Evolutionary conservation across 192 early-diverging fungal species (phyloP).

Genomic region (Gonapodya prolifera): DNA sequence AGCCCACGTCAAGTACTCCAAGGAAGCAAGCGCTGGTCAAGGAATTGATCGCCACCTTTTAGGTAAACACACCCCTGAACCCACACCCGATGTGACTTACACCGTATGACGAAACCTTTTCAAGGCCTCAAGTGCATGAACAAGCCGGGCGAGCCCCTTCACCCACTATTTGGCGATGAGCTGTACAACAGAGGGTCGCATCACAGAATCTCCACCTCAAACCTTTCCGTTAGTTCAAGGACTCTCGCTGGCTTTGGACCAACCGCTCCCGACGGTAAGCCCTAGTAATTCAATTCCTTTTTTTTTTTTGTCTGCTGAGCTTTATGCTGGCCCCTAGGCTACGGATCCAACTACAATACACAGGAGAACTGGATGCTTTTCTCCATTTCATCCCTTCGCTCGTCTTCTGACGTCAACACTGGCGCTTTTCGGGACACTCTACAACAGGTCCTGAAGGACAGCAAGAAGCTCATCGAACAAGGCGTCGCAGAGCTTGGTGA

Average conservation of each 20-base stretch:
- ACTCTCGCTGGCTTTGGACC: not conserved
- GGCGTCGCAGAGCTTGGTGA: not conserved
- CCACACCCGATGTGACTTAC: too few species aligned
- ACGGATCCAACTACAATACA: not conserved
- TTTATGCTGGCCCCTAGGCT: not conserved
- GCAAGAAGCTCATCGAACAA: not conserved
- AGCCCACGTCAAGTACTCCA: conserved; percentile 71
- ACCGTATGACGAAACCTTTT: too few species aligned
- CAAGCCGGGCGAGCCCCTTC: not conserved
- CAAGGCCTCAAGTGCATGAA: not conserved
- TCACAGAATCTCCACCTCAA: conserved; percentile 1
- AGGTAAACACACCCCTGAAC: too few species aligned
- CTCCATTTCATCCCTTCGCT: not conserved
- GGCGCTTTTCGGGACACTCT: not conserved
- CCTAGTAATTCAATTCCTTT: not conserved
- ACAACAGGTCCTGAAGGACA: not conserved
- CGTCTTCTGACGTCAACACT: not conserved
- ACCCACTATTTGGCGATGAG: not conserved
- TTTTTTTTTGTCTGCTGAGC: not conserved
- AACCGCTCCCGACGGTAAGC: not conserved
- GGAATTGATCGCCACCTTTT: conserved; percentile 93
- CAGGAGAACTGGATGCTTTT: conserved; percentile 3
- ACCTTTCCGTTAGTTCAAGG: not conserved
- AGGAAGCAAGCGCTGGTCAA: conserved; percentile 59
- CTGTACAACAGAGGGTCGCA: not conserved